Evolutionary conservation across 495 filamentous ascomycete genomes (phyloP), one percentile per base, ranked within the genome.

Genomic region (Staphylotrichum tortipilum): DNA sequence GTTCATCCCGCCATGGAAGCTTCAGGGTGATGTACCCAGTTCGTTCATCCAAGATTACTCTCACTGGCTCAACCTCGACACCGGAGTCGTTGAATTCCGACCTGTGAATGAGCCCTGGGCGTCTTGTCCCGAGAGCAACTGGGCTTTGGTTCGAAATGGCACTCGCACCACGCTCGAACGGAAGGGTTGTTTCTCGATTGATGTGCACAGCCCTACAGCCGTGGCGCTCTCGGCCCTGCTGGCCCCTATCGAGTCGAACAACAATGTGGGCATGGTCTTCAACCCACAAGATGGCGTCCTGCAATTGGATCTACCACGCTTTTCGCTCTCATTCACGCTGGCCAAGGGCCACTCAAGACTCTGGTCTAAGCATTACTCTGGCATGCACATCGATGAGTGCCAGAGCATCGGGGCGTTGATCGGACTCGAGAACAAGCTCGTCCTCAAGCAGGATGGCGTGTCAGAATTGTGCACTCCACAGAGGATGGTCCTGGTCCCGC

Each of bases 361-460:
- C 40, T 21, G 11, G 37, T 62, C 59, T 5, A 62, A 56, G 40
- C 38, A 56, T 17, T 62, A 62, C 24, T 36, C 37, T 1, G 74
- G 71, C 1, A 81, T 81, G 74, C 37, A 50, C 1, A 58, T 87
- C 4, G 80, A 82, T 56, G 24, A 41, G 1, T 38, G 64, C 22
- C 83, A 84, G 53, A 60, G 56, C 0, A 49, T 81, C 5, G 74
- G 67, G 0, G 73, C 77, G 0, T 55, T 85, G 7, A 52, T 71
- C 50, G 80, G 82, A 0, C 67, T 87, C 9, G 17, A 46, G 1
- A 79, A 66, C 52, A 78, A 70, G 41, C 68, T 86, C 7, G 59
- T 84, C 15, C 62, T 85, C 0, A 55, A 57, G 17, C 53, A 66
- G 15, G 36, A 47, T 1, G 26, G 34, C 0, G 18, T 23, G 10